Evolutionary conservation across 805 yeast genomes (phyloP).

Genomic region (Candida germanica): DNA sequence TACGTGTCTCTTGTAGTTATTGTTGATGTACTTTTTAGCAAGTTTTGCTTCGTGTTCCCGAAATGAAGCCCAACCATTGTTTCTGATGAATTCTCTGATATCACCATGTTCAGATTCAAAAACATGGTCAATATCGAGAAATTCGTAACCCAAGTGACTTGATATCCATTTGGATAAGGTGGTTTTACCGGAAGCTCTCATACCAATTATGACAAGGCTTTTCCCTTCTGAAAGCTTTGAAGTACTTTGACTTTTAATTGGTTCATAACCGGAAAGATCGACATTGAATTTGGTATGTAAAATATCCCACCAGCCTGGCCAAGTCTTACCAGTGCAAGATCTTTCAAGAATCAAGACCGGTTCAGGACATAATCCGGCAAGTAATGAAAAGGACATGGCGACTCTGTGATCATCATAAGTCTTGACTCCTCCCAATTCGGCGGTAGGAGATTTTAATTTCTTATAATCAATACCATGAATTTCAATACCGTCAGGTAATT

Average conservation of each 20-base stretch:
- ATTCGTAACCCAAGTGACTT: slow-evolving; percentile 58
- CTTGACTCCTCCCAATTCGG: slow-evolving; percentile 54
- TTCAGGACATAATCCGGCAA: slow-evolving; percentile 67
- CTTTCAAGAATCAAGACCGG: slow-evolving; percentile 80
- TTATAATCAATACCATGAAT: slow-evolving; percentile 64
- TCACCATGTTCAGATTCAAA: slow-evolving; percentile 57
- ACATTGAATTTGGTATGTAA: slow-evolving; percentile 67
- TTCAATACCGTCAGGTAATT: slow-evolving; percentile 89
- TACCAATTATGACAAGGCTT: slow-evolving; percentile 82
- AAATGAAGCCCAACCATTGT: slow-evolving; percentile 84
- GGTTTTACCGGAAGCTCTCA: slow-evolving; percentile 98
- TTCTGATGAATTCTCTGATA: slow-evolving; percentile 60
- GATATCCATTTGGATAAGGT: slow-evolving; percentile 82
- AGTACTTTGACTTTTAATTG: slow-evolving; percentile 17
- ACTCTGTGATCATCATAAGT: slow-evolving; percentile 96
- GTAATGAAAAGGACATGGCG: slow-evolving; percentile 92
- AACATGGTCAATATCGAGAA: slow-evolving; percentile 72
- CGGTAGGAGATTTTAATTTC: slow-evolving; percentile 52
- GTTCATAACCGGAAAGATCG: slow-evolving; percentile 69
- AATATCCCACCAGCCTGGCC: slow-evolving; percentile 99
- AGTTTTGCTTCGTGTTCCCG: slow-evolving; percentile 62
- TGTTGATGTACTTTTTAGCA: slow-evolving; percentile 47
- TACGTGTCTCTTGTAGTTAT: slow-evolving; percentile 50
- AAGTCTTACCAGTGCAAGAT: slow-evolving; percentile 92
- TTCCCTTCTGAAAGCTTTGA: slow-evolving; percentile 31